Base-by-base conservation (phyloP, 2,329 filamentous ascomycete genomes). In the Kalaharituber pfeilii region DNA sequence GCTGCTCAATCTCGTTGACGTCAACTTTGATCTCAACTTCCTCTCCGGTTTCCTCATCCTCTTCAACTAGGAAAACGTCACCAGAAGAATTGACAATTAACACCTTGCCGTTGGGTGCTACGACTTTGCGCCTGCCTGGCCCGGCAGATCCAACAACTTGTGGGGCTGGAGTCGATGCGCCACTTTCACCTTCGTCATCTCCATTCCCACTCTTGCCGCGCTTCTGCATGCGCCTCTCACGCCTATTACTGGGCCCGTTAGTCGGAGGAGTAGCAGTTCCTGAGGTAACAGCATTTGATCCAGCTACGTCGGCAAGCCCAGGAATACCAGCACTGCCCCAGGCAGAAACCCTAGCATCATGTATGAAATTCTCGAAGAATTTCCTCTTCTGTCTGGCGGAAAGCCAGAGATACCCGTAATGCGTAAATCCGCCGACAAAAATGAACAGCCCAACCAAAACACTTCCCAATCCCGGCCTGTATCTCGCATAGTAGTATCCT, bases 401-500 rank as follows among this genome's bases (percentile, higher is more conserved):
- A 72, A 95, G 80, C 69, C 85, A 80, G 56, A 96, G 74, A 15
- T 83, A 82, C 50, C 85, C 72, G 70, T 95, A 98, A 71, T 98
- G 91, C 33, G 84, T 81, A 27, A 74, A 84, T 59, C 91, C 91
- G 55, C 88, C 89, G 51, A 84, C 78, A 52, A 86, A 78, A 59
- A 94, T 67, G 69, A 96, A 86, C 39, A 94, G 71, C 49, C 89
- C 88, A 25, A 82, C 57, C 51, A 96, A 69, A 47, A 94, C 91
- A 13, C 84, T 84, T 56, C 86, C 86, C 45, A 96, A 73, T 7
- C 91, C 91, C 1, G 91, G 91, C 20, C 91, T 79, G 75, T 89
- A 95, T 55, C 91, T 81, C 64, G 80, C 81, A 73, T 98, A 98
- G 76, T 96, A 98, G 76, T 98, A 98, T 59, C 91, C 89, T 45